Base-by-base conservation (phyloP, 2,329 filamentous ascomycete species). In the Trichoderma simmonsii region DNA sequence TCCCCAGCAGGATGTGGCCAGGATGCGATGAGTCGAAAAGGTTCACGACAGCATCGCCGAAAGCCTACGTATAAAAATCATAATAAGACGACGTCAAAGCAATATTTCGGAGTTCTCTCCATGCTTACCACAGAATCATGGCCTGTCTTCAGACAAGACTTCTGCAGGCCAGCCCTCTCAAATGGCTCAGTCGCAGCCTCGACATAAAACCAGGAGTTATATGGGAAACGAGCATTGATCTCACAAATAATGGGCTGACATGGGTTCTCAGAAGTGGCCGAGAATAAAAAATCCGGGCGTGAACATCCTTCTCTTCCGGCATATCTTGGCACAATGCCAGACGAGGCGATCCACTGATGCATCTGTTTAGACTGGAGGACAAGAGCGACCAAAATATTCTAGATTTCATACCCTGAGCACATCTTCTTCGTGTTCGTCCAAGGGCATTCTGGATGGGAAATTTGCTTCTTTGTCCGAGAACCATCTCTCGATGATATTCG, bases 401-500 rank as follows among this genome's bases (percentile, higher is more conserved):
- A 5, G 34, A n/a, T 43, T 2, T 43, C 60, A 5, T 62, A 62
- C 60, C 14, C 24, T 63, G 5, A 63, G 34, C 9, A 63, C 34
- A 26, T 43, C 34, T 28, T 63, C 34, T 24, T 63, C 60, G 24
- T 63, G 15, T 43, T 43, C 24, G 4, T 63, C 60, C 2, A 63
- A 28, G 0, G 60, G 60, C 34, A 63, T 63, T 18, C 60, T 63
- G 8, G 60, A 63, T 39, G 34, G 60, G 6, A 63, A 63, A n/a
- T 63, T 12, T 11, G 34, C 60, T 15, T 0, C 2, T 26, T 43
- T 5, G 14, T 63, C 60, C 1, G 34, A 63, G 34, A 63, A 63
- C 60, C 60, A 63, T n/a, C 60, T 67, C 51, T 67, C 66, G 12
- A 70, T 70, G 26, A 70, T 70, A 26, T 70, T 51, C 8, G 56